Evolutionary conservation across 768 basidiomycete species (phyloP), one percentile per base, ranked within the genome.

Genomic region (Boletus barrowsii): DNA sequence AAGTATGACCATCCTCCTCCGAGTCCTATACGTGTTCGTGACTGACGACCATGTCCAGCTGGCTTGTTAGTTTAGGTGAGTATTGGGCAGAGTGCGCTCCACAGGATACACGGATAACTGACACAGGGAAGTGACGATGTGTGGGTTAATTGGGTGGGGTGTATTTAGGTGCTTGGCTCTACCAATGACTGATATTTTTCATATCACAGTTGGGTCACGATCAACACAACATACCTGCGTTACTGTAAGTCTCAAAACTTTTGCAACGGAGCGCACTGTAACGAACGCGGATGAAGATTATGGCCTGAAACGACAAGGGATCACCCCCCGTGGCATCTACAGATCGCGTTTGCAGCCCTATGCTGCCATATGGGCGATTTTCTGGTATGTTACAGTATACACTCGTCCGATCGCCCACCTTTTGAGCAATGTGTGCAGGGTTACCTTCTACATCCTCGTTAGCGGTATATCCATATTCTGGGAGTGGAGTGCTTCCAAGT

Each of bases 181-280:
- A 18, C n/a, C 15, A 6, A n/a, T 32, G 77, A 81, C 42, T 89
- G 86, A 48, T 71, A 83, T n/a, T 74, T 40, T 29, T 42, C 14
- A 14, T 26, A 74, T 76, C 49, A 79, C 72, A 74, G 79, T 44
- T 90, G 88, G 87, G 75, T 77, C 55, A 66, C 79, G 35, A 83
- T 88, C 68, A 86, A 86, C 67, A 53, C 88, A 29, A 88, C 88
- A 15, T 93, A 87, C 72, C 63, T 88, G 50, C 81, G 73, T 70
- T 91, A 87, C 76, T 80, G 85, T 83, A 57, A 58, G 84, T 75
- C 14, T 0, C 17, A 0, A 20, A 43, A 29, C 44, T 1, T 30
- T 51, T 5, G 40, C 15, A n/a, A 17, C 4, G 32, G 36, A 42
- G 0, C 88, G 90, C 17, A 35, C 67, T 43, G 1, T 42, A 15